Evolutionary conservation across 768 basidiomycete species (phyloP), one percentile per base, ranked within the genome.

Genomic region (Podaxis rugospora): DNA sequence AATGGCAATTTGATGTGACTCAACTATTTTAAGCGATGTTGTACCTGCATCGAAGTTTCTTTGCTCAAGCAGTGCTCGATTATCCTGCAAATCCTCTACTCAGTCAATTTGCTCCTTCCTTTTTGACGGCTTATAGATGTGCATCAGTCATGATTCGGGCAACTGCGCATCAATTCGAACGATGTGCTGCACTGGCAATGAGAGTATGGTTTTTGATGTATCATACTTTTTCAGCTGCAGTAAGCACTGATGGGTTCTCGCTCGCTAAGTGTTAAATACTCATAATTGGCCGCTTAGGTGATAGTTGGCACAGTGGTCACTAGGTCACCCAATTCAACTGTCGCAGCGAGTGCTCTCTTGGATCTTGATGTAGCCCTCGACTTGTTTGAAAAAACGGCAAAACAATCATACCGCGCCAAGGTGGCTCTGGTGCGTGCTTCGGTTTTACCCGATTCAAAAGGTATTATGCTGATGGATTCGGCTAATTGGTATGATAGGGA

Each of bases 261-360:
- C n/a, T 13, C 18, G n/a, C 21, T 47, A 47, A 50, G 14, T 27
- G 50, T 39, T 39, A 35, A 25, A 16, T 16, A 13, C 23, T 42
- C 25, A 35, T 5, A 14, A 49, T 14, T 13, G 32, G 11, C 10
- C 39, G 56, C 4, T 4, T 62, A 88, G 87, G 74, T 86, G 11
- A 80, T 84, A 54, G 78, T 81, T 1, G 84, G 84, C 2, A 83
- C 82, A 1, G 78, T 86, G n/a, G 83, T 85, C n/a, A 81, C 82
- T 1, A 78, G 82, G 14, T 80, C 79, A 5, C 84, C 85, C 1
- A 76, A 71, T 51, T 83, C 78, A 2, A 79, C 73, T 44, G 74
- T 85, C 21, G 80, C 84, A 0, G 63, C 76, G 0, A 78, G 77
- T 61, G 84, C 85, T 0, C 71, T 84, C 49, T 64, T 74, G 7